Evolutionary conservation across 2,329 filamentous ascomycete species (phyloP), one percentile per base, ranked within the genome.

Genomic region (Epichloe sp.): DNA sequence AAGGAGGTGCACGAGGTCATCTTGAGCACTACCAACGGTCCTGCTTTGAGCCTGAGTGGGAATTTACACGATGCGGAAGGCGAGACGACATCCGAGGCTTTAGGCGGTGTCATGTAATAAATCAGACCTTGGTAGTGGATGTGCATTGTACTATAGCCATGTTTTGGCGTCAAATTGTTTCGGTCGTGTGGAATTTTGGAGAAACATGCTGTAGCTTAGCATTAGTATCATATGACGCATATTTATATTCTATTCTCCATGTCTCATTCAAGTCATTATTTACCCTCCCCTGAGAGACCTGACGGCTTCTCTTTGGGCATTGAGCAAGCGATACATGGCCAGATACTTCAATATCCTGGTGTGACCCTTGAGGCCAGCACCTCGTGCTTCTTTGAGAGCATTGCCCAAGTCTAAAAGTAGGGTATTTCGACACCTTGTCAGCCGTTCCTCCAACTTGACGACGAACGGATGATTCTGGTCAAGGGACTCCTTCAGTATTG

Each of bases 31-130:
- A 95, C 91, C 6, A 77, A 93, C 63, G 83, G 85, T 2, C 90
- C 93, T 1, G 91, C 88, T 0, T 81, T 98, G 72, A 88, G 83
- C 64, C 70, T 98, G 65, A 95, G 80, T 64, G 91, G 90, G 52
- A 80, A 85, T 50, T 86, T 93, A 66, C 80, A 71, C 60, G 74
- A 83, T 49, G 73, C 76, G 4, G 75, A 79, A 53, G 80, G 80
- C 54, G 71, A 69, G 47, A 65, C 85, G 46, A 71, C 73, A 44
- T 70, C 76, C 26, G 73, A 70, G 44, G 68, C 78, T 54, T 61
- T 84, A 59, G 69, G 73, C 49, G 72, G 71, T 21, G 70, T 73
- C 54, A 80, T 79, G 73, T 79, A 76, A 70, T 54, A 49, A 50
- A 47, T 21, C 19, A 17, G 10, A 11, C 38, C 11, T 21, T 17